Conservation (phyloP, 768 basidiomycete species). For the Boletus sp. region DNA sequence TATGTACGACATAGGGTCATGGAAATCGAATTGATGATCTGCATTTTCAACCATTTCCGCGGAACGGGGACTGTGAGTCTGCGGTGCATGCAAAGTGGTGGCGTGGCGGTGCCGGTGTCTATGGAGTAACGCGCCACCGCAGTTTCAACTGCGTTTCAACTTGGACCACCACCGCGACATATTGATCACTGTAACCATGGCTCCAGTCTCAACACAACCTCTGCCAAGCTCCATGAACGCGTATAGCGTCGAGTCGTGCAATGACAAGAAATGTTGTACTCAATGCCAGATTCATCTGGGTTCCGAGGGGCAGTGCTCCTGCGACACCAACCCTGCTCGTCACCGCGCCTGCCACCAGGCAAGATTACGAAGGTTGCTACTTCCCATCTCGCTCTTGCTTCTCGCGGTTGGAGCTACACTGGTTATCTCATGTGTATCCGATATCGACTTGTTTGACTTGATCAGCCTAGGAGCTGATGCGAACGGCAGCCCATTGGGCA, state of each 20-base stretch:
- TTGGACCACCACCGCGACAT: constrained; percentile 8
- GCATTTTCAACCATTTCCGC: too few relatives aligned
- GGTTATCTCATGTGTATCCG: constrained; percentile 31
- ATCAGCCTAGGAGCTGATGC: constrained; percentile 26
- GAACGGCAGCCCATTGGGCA: constrained; percentile 27
- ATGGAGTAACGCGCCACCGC: background rate
- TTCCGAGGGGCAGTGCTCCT: constrained; percentile 19
- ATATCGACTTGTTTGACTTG: constrained; percentile 22
- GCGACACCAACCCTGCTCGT: constrained; percentile 15
- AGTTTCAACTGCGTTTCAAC: background rate
- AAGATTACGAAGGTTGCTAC: constrained; percentile 32
- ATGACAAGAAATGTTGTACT: constrained; percentile 16
- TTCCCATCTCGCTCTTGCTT: constrained; percentile 34
- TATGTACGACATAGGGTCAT: background rate
- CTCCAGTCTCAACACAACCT: constrained; percentile 29
- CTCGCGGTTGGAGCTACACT: constrained; percentile 31
- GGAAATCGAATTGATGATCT: too few relatives aligned
- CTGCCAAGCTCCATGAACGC: constrained; percentile 22
- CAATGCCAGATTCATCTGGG: constrained; percentile 26
- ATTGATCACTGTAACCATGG: constrained; percentile 18
- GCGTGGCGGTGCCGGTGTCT: background rate
- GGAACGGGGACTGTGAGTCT: background rate
- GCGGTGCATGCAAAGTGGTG: background rate
- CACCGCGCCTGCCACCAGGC: constrained; percentile 34
- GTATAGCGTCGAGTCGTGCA: constrained; percentile 2